phyloP scores from a whole-genome alignment of 805 yeast species.

The Candida qinlingensis region DNA sequence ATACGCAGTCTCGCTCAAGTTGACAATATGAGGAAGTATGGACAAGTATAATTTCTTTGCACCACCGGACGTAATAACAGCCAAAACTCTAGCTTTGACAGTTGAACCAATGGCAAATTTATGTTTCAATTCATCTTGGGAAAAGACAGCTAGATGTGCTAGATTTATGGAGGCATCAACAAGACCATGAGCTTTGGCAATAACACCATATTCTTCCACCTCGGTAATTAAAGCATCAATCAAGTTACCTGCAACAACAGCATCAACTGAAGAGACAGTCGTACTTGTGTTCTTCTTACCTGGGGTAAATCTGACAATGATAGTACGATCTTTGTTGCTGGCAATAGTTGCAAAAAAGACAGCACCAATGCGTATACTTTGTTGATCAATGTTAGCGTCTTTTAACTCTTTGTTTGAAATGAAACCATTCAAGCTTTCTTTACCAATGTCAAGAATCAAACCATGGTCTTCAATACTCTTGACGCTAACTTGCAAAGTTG shows the following conservation, averaged over 20 bases:
- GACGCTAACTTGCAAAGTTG: constrained; percentile 70
- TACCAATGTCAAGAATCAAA: constrained; percentile 67
- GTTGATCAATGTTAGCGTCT: constrained; percentile 32
- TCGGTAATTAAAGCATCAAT: constrained; percentile 70
- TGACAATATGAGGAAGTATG: constrained; percentile 47
- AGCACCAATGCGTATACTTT: constrained; percentile 49
- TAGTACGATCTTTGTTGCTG: constrained; percentile 47
- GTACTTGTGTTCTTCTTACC: constrained; percentile 43
- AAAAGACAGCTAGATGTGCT: constrained; percentile 53
- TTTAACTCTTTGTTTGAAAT: constrained; percentile 63
- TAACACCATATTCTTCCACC: constrained; percentile 54
- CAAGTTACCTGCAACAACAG: constrained; percentile 79
- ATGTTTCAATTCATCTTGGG: constrained; percentile 46
- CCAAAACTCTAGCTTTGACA: constrained; percentile 66
- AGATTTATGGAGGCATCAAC: constrained; percentile 65
- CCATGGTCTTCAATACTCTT: constrained; percentile 91
- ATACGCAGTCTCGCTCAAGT: constrained; percentile 22
- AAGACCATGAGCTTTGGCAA: constrained; percentile 70
- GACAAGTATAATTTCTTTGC: constrained; percentile 62
- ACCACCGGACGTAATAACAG: constrained; percentile 46
- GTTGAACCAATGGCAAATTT: constrained; percentile 63
- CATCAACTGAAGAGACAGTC: constrained; percentile 66
- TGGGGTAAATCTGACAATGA: constrained; percentile 48
- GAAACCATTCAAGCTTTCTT: constrained; percentile 57
- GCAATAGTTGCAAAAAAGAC: constrained; percentile 60